Evolutionary conservation across 352 stramenopile genomes (phyloP).

Genomic region (Phytophthora meadii): DNA sequence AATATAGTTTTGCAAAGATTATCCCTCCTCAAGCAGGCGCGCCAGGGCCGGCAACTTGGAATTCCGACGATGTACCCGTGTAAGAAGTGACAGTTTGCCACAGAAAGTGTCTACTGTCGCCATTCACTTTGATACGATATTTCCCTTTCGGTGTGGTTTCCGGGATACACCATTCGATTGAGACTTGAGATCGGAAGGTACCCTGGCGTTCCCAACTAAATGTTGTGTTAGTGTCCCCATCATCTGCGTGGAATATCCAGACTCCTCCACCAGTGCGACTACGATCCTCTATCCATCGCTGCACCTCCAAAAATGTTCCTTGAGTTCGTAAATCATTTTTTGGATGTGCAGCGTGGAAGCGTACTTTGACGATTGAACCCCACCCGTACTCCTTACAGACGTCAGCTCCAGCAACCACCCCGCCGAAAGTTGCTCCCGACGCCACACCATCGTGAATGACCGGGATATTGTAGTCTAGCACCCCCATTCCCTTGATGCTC

Average conservation of each 20-base stretch:
- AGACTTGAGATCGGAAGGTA: constrained; percentile 72
- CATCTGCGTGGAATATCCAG: constrained; percentile 79
- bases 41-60: constrained; percentile 43
- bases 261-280: constrained; percentile 47
- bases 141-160: constrained; percentile 46
- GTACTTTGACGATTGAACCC: constrained; percentile 59
- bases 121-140: constrained; percentile 85
- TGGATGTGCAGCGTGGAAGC: constrained; percentile 80
- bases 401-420: constrained; percentile 52
- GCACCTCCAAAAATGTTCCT: constrained; percentile 80
- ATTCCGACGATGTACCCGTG: constrained; percentile 64
- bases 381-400: constrained; percentile 49
- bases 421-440: constrained; percentile 54
- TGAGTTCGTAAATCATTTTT: constrained; percentile 86
- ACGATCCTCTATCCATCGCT: constrained; percentile 64
- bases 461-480: constrained; percentile 78
- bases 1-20: background rate
- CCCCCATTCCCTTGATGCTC: constrained; percentile 65
- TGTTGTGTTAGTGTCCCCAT: constrained; percentile 76
- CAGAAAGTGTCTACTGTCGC: constrained; percentile 81
- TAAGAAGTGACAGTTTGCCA: constrained; percentile 54
- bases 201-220: constrained; percentile 80
- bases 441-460: constrained; percentile 75
- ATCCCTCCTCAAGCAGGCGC: constrained; percentile 13
- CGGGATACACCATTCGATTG: constrained; percentile 76